A percentile compares a stretch with the other conserved stretches of the same genome.
Conservation (phyloP, 495 filamentous ascomycete species). For the Penicillium riverlandense region DNA sequence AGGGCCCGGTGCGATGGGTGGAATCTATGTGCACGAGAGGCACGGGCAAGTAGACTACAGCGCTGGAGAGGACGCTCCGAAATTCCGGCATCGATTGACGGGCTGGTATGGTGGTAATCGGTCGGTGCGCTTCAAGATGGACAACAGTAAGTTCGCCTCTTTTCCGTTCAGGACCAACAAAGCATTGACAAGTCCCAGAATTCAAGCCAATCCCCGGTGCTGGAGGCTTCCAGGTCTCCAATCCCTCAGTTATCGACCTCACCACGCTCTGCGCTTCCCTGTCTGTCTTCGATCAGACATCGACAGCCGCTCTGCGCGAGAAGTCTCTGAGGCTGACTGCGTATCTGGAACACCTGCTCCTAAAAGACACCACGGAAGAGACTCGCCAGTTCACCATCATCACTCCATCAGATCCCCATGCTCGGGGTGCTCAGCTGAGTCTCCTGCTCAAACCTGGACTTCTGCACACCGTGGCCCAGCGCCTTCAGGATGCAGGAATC, state of each 20-base stretch:
- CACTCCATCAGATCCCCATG: constrained; percentile 62
- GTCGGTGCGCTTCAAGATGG: constrained; percentile 70
- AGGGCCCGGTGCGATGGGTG: constrained; percentile 81
- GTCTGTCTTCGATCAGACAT: constrained; percentile 68
- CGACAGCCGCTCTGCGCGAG: constrained; percentile 58
- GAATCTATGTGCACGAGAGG: constrained; percentile 76
- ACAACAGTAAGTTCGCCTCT: constrained; percentile 40
- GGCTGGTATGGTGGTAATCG: constrained; percentile 93
- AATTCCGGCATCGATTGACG: constrained; percentile 53
- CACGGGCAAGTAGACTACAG: constrained; percentile 52
- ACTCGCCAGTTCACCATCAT: constrained; percentile 51
- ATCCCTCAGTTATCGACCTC: constrained; percentile 52
- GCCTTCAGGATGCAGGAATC: constrained; percentile 60
- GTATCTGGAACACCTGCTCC: constrained; percentile 69
- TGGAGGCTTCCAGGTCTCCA: constrained; percentile 54
- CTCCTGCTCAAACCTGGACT: constrained; percentile 60
- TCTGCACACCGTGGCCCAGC: constrained; percentile 61
- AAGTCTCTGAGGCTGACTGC: constrained; percentile 71
- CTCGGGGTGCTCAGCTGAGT: constrained; percentile 86
- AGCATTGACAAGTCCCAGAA: constrained; percentile 21
- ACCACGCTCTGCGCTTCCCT: constrained; percentile 65
- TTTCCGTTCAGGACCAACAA: not conserved
- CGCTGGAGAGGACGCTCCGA: constrained; percentile 31
- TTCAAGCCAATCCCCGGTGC: constrained; percentile 70
- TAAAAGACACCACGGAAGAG: constrained; percentile 36